Conservation (phyloP, 1,139 yeast species). For the Pichia sp. region DNA sequence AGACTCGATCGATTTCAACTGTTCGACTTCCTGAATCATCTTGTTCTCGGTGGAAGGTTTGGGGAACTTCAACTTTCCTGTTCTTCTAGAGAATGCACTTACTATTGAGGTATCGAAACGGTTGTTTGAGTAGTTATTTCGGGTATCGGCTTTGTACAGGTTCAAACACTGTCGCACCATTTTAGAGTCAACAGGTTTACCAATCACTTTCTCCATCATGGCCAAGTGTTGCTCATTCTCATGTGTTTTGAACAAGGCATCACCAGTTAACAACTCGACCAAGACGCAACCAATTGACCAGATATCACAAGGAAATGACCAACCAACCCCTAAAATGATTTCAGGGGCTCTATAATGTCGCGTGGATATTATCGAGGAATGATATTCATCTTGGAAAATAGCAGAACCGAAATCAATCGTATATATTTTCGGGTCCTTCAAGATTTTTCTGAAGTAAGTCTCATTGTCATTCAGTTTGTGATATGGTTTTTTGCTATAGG, state of each 20-base stretch:
- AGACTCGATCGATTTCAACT: constrained; percentile 48
- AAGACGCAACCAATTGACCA: constrained; percentile 97
- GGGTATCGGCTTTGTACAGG: constrained; percentile 22
- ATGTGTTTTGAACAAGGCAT: constrained; percentile 90
- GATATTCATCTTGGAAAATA: constrained; percentile 89
- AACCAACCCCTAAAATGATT: constrained; percentile 86
- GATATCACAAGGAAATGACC: constrained; percentile 90
- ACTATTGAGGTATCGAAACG: constrained; percentile 26
- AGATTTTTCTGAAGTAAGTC: constrained; percentile 29
- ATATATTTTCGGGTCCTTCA: constrained; percentile 76
- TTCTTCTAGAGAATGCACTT: constrained; percentile 28
- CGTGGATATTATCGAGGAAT: constrained; percentile 86
- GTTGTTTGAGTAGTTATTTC: constrained; percentile 16
- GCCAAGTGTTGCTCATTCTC: constrained; percentile 93
- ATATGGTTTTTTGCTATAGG: constrained; percentile 32
- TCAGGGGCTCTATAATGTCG: constrained; percentile 98
- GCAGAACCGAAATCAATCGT: constrained; percentile 97
- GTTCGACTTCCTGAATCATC: constrained; percentile 49
- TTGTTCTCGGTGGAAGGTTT: constrained; percentile 39
- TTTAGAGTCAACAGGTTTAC: constrained; percentile 34
- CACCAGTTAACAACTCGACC: constrained; percentile 91
- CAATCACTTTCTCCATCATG: constrained; percentile 80
- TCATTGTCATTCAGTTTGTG: constrained; percentile 11
- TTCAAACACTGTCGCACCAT: constrained; percentile 31
- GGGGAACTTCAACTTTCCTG: constrained; percentile 30